Evolutionary conservation across 225 moss, liverwort and hornwort species (phyloP), one percentile per base, ranked within the genome.

Genomic region (Thuidium tamariscinum): DNA sequence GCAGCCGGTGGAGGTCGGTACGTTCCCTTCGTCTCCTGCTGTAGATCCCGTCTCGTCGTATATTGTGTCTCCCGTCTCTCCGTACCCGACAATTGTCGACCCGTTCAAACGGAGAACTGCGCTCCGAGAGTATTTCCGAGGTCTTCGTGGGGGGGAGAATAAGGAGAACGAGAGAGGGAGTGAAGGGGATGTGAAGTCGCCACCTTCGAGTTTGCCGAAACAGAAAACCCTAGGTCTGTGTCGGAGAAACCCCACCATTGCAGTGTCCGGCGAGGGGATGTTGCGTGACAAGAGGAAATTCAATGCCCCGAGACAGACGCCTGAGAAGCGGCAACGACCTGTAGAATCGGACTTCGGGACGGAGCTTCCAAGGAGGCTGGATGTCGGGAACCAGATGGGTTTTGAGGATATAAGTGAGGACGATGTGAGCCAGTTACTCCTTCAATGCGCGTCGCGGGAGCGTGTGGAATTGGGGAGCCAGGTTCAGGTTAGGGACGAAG

Each of bases 241-340:
- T 88, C 69, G 91, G 64, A 80, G 91, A 76, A 88, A 89, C 13
- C 69, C 87, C 25, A 8, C 65, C 63, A 37, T 84, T 61, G 86
- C 71, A 20, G 89, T 89, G 30, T 61, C 72, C 30, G 52, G 74
- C 23, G 89, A 89, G 5, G 91, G 87, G 39, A 77, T 42, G 89
- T 13, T 85, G 74, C 91, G 91, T 42, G 91, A 89, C 7, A 91
- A 91, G 86, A 70, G 91, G 42, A 91, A 91, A 66, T 91, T 91
- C 70, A 91, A 88, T 22, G 91, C 91, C 20, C 91, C 91, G 48
- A 80, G 91, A 64, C 91, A 91, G 84, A 91, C 91, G 77, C 91
- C 91, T 74, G 91, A 89, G 88, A 91, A 91, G 83, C 57, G 86
- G 83, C 91, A 88, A 81, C 69, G 79, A 46, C 87, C 91, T 60